Evolutionary conservation across 306 rosid species (phyloP).

Genomic region (Cucurbita ficifolia): DNA sequence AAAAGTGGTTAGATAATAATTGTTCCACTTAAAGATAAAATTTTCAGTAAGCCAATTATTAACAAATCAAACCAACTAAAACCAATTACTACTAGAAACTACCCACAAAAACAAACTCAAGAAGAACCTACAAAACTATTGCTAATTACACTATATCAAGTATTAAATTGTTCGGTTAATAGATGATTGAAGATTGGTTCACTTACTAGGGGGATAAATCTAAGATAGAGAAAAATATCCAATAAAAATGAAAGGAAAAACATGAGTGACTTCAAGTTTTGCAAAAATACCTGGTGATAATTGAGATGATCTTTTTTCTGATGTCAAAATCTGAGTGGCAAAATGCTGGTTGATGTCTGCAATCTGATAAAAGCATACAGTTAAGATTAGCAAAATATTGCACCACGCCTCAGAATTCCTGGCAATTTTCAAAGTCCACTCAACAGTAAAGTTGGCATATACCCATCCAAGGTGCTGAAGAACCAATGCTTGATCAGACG

Average conservation of each 20-base stretch:
- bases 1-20: too few species aligned
- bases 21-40: too few species aligned
- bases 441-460: conserved; percentile 5
- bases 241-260: neutral
- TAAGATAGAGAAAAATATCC: too few species aligned
- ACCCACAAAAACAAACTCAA: too few species aligned
- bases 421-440: neutral
- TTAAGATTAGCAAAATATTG: neutral
- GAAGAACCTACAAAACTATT: too few species aligned
- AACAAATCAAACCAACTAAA: too few species aligned
- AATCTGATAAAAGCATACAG: conserved; percentile 39
- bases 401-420: neutral
- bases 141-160: too few species aligned
- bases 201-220: too few species aligned
- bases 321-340: conserved; percentile 65
- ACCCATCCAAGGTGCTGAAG: conserved; percentile 99
- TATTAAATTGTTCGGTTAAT: too few species aligned
- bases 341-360: conserved; percentile 77
- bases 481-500: conserved; percentile 71
- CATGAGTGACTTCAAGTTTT: conserved; percentile 11
- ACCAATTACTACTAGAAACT: too few species aligned
- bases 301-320: conserved; percentile 55
- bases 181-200: too few species aligned
- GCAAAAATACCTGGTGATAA: conserved; percentile 66
- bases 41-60: too few species aligned